Evolutionary conservation across 2,329 filamentous ascomycete species (phyloP).

Genomic region (Neophaeococcomyces mojaviensis): DNA sequence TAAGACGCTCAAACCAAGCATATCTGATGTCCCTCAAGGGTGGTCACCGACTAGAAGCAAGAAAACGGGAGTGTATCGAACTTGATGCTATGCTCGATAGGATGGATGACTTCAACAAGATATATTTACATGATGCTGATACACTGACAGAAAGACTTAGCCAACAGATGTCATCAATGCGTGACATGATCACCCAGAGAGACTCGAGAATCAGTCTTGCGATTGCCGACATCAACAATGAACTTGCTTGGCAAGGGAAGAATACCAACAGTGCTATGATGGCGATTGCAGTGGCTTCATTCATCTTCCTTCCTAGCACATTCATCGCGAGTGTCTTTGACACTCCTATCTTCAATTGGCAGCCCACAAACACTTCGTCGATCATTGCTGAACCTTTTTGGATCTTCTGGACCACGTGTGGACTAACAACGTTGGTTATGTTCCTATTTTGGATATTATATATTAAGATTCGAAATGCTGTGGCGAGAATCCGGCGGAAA

Average conservation of each 20-base stretch:
- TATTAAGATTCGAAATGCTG: conserved; percentile 9
- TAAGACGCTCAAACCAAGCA: conserved; percentile 14
- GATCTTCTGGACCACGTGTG: conserved; percentile 14
- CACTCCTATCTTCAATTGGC: conserved; percentile 19
- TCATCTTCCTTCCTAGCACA: conserved; percentile 17
- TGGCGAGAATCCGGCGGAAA: conserved; percentile 10
- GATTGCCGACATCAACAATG: conserved; percentile 19
- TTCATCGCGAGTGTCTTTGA: conserved; percentile 19
- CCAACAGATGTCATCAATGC: conserved; percentile 16
- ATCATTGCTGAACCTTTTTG: conserved; percentile 14
- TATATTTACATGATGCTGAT: conserved; percentile 18
- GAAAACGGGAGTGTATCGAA: conserved; percentile 13
- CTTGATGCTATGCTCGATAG: conserved; percentile 15
- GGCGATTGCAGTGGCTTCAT: conserved; percentile 15
- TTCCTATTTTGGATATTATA: conserved; percentile 12
- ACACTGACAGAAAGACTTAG: conserved; percentile 15
- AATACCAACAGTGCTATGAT: conserved; percentile 17
- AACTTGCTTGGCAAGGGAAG: conserved; percentile 17
- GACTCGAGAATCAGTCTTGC: conserved; percentile 17
- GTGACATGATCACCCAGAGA: conserved; percentile 14
- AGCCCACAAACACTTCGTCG: not conserved
- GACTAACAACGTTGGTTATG: conserved; percentile 10
- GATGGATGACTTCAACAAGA: conserved; percentile 16
- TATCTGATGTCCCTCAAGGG: conserved; percentile 9
- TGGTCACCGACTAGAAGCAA: not conserved